Evolutionary conservation across 805 yeast genomes (phyloP).

Genomic region (Starmerella floricola): DNA sequence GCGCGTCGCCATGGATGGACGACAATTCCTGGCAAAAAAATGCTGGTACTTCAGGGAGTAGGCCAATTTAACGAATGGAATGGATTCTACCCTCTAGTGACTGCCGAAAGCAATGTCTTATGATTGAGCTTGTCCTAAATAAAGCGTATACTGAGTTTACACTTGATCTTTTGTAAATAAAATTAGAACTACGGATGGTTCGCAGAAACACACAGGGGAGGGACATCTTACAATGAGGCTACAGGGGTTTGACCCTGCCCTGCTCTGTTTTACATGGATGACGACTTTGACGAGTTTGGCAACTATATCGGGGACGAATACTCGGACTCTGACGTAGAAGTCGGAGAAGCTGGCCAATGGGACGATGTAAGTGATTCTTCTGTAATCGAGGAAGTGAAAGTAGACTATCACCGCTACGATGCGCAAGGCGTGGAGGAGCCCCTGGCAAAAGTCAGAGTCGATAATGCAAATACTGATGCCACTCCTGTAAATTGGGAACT

Average conservation of each 20-base stretch:
- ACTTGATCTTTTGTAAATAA: background rate
- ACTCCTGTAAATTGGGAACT: constrained; percentile 33
- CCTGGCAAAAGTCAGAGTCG: too few species aligned
- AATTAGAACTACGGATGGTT: too few species aligned
- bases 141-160: background rate
- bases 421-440: constrained; percentile 49
- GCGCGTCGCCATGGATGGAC: constrained; percentile 61
- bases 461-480: constrained; percentile 38
- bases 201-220: too few species aligned
- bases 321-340: constrained; percentile 21
- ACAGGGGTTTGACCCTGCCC: too few species aligned
- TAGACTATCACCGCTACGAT: constrained; percentile 45
- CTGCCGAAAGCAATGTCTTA: constrained; percentile 20
- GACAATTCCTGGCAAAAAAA: constrained; percentile 81
- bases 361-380: background rate
- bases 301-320: constrained; percentile 26
- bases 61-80: constrained; percentile 73
- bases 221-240: background rate
- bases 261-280: constrained; percentile 12
- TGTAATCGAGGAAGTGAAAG: constrained; percentile 23
- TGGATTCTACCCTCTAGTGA: constrained; percentile 27
- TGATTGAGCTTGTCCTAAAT: background rate
- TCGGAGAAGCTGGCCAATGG: background rate
- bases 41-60: constrained; percentile 88
- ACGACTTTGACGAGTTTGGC: constrained; percentile 27